Evolutionary conservation across 2,329 filamentous ascomycete genomes (phyloP), one percentile per base, ranked within the genome.

Genomic region (Pseudocercospora cruenta): DNA sequence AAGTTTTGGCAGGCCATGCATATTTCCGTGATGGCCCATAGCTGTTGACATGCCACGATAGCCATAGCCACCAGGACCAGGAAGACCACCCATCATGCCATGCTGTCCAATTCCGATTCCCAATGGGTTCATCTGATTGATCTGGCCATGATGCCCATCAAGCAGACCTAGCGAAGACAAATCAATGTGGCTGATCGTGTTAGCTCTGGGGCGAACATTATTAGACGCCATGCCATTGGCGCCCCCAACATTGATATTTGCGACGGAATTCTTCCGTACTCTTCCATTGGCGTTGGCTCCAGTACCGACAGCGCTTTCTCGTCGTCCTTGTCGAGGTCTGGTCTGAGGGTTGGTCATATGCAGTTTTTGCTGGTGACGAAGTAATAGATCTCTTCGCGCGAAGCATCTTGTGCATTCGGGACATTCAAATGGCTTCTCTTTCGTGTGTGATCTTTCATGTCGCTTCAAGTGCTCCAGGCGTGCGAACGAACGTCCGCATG

Each of bases 341-440:
- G 93, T 93, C 5, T 95, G 91, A 0, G 93, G 93, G 12, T 92
- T 92, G 26, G 93, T 93, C 85, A 96, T 93, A 78, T 99, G 95
- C 57, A 99, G 87, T 84, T 99, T 99, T 84, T 99, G 95, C 85
- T 99, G 95, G 81, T 99, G 95, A 66, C 95, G 89, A 71, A 99
- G 83, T 63, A 99, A 86, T 72, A 99, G 82, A 80, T 99, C 95
- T 71, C 95, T 89, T 67, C 95, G 89, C 67, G 95, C 95, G 80
- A 99, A 99, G 82, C 95, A 98, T 81, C 95, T 85, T 43, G 92
- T 87, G 80, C 95, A 99, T 79, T 98, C 93, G 28, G 93, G 92
- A 75, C 95, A 99, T 80, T 97, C 93, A 74, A 99, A 99, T 0
- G 95, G 95, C 84, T 99, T 99, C 82, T 99, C 94, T 79, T 99